Evolutionary conservation across 169 alveolate species (phyloP).

Genomic region (Babesia ovis): DNA sequence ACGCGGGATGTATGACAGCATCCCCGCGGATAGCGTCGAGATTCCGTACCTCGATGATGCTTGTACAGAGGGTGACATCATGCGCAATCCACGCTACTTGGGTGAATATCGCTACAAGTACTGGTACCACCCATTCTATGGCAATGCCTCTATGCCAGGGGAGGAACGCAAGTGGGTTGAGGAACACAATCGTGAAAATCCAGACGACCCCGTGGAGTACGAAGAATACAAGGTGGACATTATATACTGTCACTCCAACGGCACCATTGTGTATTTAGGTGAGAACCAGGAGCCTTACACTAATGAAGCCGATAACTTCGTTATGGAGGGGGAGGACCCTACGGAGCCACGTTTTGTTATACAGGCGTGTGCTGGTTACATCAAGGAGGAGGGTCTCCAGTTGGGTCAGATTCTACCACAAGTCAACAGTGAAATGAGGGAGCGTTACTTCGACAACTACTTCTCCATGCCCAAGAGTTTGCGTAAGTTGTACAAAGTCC

Average conservation of each 20-base stretch:
- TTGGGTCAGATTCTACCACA: conserved; percentile 51
- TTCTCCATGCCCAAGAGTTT: conserved; percentile 73
- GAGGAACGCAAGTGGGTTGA: conserved; percentile 63
- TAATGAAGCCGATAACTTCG: conserved; percentile 45
- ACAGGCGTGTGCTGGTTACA: conserved; percentile 47
- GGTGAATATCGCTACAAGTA: conserved; percentile 71
- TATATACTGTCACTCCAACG: conserved; percentile 77
- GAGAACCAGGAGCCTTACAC: conserved; percentile 60
- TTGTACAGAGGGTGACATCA: conserved; percentile 75
- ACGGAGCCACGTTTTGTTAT: conserved; percentile 67
- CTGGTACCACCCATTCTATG: conserved; percentile 73
- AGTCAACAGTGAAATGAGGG: conserved; percentile 51
- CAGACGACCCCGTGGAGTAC: conserved; percentile 67
- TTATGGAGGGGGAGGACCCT: conserved; percentile 62
- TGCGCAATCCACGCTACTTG: conserved; percentile 71
- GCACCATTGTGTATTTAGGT: conserved; percentile 75
- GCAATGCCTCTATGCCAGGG: conserved; percentile 71
- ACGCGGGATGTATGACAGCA: not conserved
- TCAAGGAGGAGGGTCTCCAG: conserved; percentile 58
- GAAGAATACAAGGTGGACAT: conserved; percentile 70
- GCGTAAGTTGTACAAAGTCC: conserved; percentile 58
- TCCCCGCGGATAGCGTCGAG: conserved; percentile 31
- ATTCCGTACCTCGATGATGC: conserved; percentile 75
- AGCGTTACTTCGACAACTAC: conserved; percentile 67
- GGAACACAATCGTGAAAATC: conserved; percentile 69